Base-by-base conservation (phyloP, 2,329 filamentous ascomycete species). In the Cadophora sp. region DNA sequence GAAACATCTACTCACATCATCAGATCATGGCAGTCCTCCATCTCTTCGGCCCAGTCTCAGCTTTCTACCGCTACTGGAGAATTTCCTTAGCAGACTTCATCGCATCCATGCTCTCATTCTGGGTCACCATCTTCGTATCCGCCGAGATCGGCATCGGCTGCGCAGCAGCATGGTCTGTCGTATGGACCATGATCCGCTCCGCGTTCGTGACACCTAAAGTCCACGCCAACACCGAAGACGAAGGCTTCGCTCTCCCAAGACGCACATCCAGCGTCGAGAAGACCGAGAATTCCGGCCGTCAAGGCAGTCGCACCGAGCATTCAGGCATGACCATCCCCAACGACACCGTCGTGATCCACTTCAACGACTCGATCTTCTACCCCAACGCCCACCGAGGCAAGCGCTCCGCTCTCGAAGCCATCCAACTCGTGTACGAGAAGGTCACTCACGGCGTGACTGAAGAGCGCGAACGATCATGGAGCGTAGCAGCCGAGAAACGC, bases 21-120 rank as follows among this genome's bases (percentile, higher is more conserved):
- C 58, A 67, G 65, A 89, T 90, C 70, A 87, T 85, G 67, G 88
- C 88, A 6, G 87, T 90, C 0, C 85, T 85, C 77, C 86, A 87
- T 47, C 80, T 90, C 7, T 86, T 90, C 53, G 84, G 85, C 0
- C 82, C 86, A 0, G 83, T 87, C 0, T 83, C 80, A 2, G 81
- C 85, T 11, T 89, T 90, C 73, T 90, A 89, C 22, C 62, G 62
- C 30, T 65, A 50, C 55, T 65, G 62, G 62, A 76, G 85, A 70
- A 86, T 87, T 1, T 89, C 87, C 0, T 81, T 90, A 3, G 84
- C 87, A 16, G 88, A 91, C 76, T 90, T 90, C 71, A 82, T 88
- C 62, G 84, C 86, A 0, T 83, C 85, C 41, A 89, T 89, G 85
- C 80, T 90, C 39, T 84, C 87, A 4, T 86, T 90, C 72, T 90